Conservation (phyloP, 1,139 yeast species). For the Debaryomycetaceae sp. region DNA sequence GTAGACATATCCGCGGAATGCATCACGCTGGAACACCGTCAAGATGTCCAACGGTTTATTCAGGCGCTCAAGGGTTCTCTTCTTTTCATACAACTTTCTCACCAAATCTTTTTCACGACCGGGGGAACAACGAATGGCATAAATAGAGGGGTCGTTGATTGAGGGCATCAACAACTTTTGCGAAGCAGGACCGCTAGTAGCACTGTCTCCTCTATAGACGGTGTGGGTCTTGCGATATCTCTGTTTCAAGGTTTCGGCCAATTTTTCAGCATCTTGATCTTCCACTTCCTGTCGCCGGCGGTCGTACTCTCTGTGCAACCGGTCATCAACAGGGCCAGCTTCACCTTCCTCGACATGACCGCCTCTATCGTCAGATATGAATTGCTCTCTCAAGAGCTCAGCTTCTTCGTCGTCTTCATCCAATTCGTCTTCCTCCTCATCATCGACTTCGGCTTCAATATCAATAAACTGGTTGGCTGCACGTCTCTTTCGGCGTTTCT, state of each 20-base stretch:
- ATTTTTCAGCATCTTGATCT: constrained; percentile 89
- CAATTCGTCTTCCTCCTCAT: constrained; percentile 90
- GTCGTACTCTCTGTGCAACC: constrained; percentile 86
- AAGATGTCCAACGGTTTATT: constrained; percentile 58
- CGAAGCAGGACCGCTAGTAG: constrained; percentile 69
- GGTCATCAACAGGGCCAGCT: constrained; percentile 42
- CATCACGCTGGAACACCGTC: constrained; percentile 93
- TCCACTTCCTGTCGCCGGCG: constrained; percentile 81
- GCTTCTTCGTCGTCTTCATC: constrained; percentile 86
- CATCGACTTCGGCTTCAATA: constrained; percentile 99
- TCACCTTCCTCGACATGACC: constrained; percentile 39
- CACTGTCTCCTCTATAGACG: constrained; percentile 77
- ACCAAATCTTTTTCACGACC: constrained; percentile 92
- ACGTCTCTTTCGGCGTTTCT: constrained; percentile 55
- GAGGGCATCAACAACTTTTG: constrained; percentile 91
- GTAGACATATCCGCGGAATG: constrained; percentile 83
- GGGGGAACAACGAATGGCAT: constrained; percentile 90
- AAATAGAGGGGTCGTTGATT: constrained; percentile 90
- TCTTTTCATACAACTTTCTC: constrained; percentile 71
- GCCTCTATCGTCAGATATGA: constrained; percentile 62
- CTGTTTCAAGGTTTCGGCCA: constrained; percentile 88
- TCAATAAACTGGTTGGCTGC: constrained; percentile 87
- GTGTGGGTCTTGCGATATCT: constrained; percentile 83
- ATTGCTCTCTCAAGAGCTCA: constrained; percentile 75
- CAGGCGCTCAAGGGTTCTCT: constrained; percentile 55